Evolutionary conservation across 2,329 filamentous ascomycete genomes (phyloP).

Genomic region (Chaetomium sp.): DNA sequence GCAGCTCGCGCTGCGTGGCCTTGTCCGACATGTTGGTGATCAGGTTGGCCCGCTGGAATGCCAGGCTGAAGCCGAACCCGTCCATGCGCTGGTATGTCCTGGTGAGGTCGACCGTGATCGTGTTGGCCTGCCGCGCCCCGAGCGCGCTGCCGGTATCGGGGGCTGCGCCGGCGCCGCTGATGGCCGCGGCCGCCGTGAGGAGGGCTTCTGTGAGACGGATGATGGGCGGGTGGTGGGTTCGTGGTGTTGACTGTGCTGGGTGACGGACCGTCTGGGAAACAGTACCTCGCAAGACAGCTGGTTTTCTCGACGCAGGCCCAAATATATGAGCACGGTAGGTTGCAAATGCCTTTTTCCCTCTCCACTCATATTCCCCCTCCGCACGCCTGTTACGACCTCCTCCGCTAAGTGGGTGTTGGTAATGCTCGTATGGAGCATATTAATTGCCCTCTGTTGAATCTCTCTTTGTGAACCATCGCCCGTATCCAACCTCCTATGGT

Average conservation of each 20-base stretch:
- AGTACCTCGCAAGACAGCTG: not conserved
- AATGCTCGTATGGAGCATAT: conserved; percentile 20
- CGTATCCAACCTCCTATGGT: not conserved
- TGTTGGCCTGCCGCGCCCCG: conserved; percentile 28
- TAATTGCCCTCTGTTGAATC: conserved; percentile 10
- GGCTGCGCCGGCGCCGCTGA: conserved; percentile 9
- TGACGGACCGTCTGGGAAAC: too few relatives aligned
- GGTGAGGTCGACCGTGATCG: conserved; percentile 45
- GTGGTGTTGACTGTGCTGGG: not conserved
- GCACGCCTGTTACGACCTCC: not conserved
- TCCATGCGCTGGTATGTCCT: conserved; percentile 50
- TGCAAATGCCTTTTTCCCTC: not conserved
- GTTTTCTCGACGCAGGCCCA: not conserved
- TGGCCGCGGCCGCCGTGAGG: conserved; percentile 23
- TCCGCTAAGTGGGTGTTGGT: not conserved
- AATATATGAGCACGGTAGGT: not conserved
- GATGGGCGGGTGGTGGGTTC: not conserved
- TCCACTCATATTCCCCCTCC: not conserved
- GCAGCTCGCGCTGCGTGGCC: conserved; percentile 44
- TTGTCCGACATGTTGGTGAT: conserved; percentile 45
- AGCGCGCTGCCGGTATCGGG: conserved; percentile 9
- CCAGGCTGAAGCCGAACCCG: conserved; percentile 49
- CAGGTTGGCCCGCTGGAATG: conserved; percentile 50
- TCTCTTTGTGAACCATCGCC: not conserved
- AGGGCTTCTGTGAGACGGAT: conserved; percentile 24